phyloP scores from a whole-genome alignment of 225 moss, liverwort and hornwort species.

The Bryum argenteum region DNA sequence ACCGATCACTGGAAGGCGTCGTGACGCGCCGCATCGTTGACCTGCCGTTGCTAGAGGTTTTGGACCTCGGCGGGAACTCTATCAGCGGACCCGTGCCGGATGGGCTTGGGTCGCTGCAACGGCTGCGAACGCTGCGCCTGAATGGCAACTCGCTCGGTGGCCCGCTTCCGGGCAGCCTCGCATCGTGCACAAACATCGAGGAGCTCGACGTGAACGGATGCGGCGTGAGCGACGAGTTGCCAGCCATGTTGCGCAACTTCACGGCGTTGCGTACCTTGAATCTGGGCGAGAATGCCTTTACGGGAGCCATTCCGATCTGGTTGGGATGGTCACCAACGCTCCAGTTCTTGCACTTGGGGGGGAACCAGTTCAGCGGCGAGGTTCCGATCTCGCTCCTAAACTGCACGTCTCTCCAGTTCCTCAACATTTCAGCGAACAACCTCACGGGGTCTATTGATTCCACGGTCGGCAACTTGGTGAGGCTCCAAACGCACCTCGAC shows the following conservation, averaged over 20 bases:
- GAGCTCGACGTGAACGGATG: slow-evolving; percentile 52
- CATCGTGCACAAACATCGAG: slow-evolving; percentile 27
- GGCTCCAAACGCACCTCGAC: slow-evolving; percentile 40
- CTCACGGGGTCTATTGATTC: slow-evolving; percentile 57
- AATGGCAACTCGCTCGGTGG: slow-evolving; percentile 42
- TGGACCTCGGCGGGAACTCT: slow-evolving; percentile 47
- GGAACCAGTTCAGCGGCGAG: slow-evolving; percentile 43
- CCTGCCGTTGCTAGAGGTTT: slow-evolving; percentile 42
- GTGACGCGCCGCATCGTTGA: slow-evolving; percentile 35
- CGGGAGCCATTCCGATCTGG: slow-evolving; percentile 52
- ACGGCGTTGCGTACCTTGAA: slow-evolving; percentile 32
- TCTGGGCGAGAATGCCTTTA: slow-evolving; percentile 49
- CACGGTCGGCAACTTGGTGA: slow-evolving; percentile 42
- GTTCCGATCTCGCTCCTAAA: slow-evolving; percentile 47
- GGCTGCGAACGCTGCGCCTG: slow-evolving; percentile 38
- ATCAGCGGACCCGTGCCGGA: slow-evolving; percentile 40
- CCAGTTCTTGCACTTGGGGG: slow-evolving; percentile 41
- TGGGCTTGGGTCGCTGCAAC: slow-evolving; percentile 37
- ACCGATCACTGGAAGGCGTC: slow-evolving; percentile 33
- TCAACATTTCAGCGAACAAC: slow-evolving; percentile 49
- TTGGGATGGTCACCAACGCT: slow-evolving; percentile 37
- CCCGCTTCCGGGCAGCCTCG: slow-evolving; percentile 40
- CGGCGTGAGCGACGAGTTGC: slow-evolving; percentile 41
- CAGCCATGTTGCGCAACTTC: slow-evolving; percentile 41
- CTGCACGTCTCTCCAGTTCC: slow-evolving; percentile 38